Evolutionary conservation across 2,329 filamentous ascomycete genomes (phyloP).

Genomic region (Penicillium sp.): DNA sequence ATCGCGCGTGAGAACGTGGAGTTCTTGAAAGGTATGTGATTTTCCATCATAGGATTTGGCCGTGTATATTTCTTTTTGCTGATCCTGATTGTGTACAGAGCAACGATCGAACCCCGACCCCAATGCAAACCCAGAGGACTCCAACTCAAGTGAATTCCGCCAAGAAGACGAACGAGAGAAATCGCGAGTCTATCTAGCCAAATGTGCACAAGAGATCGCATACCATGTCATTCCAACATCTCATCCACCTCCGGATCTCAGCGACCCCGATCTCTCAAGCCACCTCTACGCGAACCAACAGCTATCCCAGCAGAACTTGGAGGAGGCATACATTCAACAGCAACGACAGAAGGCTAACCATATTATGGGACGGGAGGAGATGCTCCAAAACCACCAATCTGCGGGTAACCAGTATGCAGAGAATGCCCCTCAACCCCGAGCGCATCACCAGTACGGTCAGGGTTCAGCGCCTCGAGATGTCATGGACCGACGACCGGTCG

Average conservation of each 20-base stretch:
- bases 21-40: constrained; percentile 39
- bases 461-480: constrained; percentile 41
- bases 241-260: constrained; percentile 57
- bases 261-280: constrained; percentile 44
- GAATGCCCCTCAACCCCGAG: constrained; percentile 39
- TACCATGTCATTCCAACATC: constrained; percentile 67
- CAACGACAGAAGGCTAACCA: constrained; percentile 52
- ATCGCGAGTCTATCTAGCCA: constrained; percentile 62
- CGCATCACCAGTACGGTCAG: constrained; percentile 46
- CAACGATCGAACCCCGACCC: constrained; percentile 53
- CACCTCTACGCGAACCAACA: constrained; percentile 50
- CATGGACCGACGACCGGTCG: constrained; percentile 42
- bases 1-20: constrained; percentile 48
- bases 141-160: constrained; percentile 38
- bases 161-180: constrained; percentile 63
- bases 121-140: constrained; percentile 49
- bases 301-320: constrained; percentile 56
- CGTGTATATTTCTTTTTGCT: neutral
- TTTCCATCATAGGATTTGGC: neutral
- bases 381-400: constrained; percentile 61
- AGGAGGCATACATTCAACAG: constrained; percentile 60
- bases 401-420: constrained; percentile 52
- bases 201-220: constrained; percentile 67
- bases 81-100: constrained; percentile 25
- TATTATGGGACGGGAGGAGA: constrained; percentile 53